These are phyloP conservation scores for Pseudocercospora fuligena DNA, from an alignment of 2,329 filamentous ascomycete genomes.

Conservation along the genomic window DNA sequence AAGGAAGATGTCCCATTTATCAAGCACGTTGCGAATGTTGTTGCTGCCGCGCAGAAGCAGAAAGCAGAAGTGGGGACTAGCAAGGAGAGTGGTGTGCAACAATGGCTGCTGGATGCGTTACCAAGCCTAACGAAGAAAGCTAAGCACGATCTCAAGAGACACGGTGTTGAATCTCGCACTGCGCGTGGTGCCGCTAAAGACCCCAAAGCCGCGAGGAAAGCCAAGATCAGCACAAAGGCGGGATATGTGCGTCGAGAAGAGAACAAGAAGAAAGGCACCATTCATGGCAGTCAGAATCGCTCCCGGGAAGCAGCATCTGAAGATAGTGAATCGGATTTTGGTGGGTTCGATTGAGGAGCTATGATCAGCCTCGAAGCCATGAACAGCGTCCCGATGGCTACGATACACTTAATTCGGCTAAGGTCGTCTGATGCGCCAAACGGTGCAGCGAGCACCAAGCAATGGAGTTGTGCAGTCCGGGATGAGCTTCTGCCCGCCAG, in stretches of 20 bases:
- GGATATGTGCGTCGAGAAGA: conserved; percentile 73
- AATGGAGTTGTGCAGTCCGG: too few species aligned
- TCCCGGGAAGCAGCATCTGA: conserved; percentile 29
- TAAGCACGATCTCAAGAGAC: conserved; percentile 78
- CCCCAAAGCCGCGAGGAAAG: conserved; percentile 53
- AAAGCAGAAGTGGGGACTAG: conserved; percentile 43
- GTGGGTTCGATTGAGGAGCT: conserved; percentile 45
- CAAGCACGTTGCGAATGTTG: conserved; percentile 91
- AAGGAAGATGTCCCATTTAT: conserved; percentile 91
- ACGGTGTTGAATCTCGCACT: conserved; percentile 75
- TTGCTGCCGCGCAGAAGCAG: conserved; percentile 79
- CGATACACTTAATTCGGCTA: neutral
- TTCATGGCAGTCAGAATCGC: conserved; percentile 43
- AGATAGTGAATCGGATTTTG: conserved; percentile 45
- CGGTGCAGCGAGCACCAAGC: neutral
- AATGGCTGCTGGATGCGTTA: conserved; percentile 87
- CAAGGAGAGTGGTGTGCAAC: conserved; percentile 65
- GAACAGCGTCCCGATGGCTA: neutral
- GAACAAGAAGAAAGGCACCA: conserved; percentile 60
- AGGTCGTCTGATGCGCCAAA: neutral
- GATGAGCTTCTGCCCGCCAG: neutral
- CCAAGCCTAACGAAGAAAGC: conserved; percentile 83
- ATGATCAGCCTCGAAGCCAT: neutral
- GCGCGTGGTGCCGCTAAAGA: conserved; percentile 46
- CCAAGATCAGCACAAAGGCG: conserved; percentile 82